phyloP scores from a whole-genome alignment of 768 basidiomycete species.

The Ephemerocybe angulata region DNA sequence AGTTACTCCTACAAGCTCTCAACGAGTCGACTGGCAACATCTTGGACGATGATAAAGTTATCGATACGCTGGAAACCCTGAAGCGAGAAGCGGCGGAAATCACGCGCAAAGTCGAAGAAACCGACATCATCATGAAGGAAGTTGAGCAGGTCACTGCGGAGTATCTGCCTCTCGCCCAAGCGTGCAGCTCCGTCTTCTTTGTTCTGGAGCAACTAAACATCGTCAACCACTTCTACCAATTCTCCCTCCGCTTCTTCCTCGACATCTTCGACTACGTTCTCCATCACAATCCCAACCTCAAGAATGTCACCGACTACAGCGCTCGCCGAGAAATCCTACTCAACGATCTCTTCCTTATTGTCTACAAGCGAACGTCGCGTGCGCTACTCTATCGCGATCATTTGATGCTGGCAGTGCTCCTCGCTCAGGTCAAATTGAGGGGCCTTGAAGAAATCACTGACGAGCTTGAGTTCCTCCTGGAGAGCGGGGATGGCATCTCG shows the following conservation, averaged over 20 bases:
- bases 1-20: slow-evolving; percentile 86
- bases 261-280: slow-evolving; percentile 97
- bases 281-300: slow-evolving; percentile 87
- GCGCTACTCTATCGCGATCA: slow-evolving; percentile 89
- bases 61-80: slow-evolving; percentile 90
- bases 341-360: slow-evolving; percentile 83
- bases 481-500: slow-evolving; percentile 69
- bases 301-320: slow-evolving; percentile 67
- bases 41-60: slow-evolving; percentile 97
- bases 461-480: slow-evolving; percentile 89
- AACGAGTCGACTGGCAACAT: slow-evolving; percentile 98
- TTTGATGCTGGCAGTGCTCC: slow-evolving; percentile 82
- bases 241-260: slow-evolving; percentile 96
- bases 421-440: slow-evolving; percentile 85
- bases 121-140: slow-evolving; percentile 92
- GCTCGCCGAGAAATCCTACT: slow-evolving; percentile 75
- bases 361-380: slow-evolving; percentile 86
- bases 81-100: slow-evolving; percentile 97
- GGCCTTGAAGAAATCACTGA: slow-evolving; percentile 76
- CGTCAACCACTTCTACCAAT: slow-evolving; percentile 98
- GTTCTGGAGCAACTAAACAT: slow-evolving; percentile 91
- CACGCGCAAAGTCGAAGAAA: slow-evolving; percentile 93
- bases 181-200: slow-evolving; percentile 96
- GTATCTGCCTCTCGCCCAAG: slow-evolving; percentile 91
- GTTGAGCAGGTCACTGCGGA: slow-evolving; percentile 94